phyloP scores from a whole-genome alignment of 495 filamentous ascomycete species.

The Daldinia caldariorum region DNA sequence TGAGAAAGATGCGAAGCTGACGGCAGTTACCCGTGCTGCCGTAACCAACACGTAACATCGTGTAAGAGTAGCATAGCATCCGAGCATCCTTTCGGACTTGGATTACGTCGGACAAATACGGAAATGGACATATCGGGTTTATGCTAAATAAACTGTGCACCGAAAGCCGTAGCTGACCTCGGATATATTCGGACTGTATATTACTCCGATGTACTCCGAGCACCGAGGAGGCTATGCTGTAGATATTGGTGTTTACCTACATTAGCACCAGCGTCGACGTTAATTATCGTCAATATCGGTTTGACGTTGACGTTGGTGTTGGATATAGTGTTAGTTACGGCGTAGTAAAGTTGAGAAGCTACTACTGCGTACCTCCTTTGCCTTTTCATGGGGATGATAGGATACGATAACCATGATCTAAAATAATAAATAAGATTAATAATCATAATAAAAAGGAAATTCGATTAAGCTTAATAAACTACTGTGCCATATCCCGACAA shows the following conservation, averaged over 20 bases:
- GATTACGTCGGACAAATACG: not conserved
- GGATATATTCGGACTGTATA: not conserved
- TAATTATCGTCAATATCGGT: too few species aligned
- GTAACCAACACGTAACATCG: conserved; percentile 1
- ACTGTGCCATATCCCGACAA: conserved; percentile 37
- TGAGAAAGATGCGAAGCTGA: conserved; percentile 14
- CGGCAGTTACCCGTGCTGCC: not conserved
- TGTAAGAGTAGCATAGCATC: not conserved
- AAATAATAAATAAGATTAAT: not conserved
- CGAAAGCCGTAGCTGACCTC: not conserved
- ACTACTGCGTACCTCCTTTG: not conserved
- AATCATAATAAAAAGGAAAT: conserved; percentile 18
- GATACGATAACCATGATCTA: not conserved
- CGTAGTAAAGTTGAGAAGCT: not conserved
- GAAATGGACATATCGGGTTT: not conserved
- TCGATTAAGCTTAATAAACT: conserved; percentile 26
- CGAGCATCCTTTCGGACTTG: not conserved
- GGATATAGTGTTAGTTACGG: not conserved
- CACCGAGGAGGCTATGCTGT: not conserved
- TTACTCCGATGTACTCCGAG: not conserved
- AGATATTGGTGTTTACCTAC: too few species aligned
- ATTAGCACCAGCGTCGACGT: too few species aligned
- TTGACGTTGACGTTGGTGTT: not conserved
- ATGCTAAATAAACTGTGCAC: not conserved
- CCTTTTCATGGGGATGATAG: not conserved